Base-by-base conservation (phyloP, 345 rosid genomes). In the Eucalyptus tenuipes region DNA sequence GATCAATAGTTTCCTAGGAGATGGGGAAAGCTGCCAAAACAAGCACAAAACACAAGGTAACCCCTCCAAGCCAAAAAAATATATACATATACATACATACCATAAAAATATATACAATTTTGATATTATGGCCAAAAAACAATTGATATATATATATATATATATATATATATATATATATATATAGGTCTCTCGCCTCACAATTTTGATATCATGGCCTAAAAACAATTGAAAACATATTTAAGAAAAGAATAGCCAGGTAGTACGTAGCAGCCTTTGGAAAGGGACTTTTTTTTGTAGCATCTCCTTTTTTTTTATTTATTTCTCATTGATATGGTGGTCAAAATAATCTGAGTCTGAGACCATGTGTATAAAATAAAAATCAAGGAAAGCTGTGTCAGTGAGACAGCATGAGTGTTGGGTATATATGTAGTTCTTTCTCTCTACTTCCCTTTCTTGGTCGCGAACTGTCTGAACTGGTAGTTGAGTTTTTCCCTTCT, bases 401-500 rank as follows among this genome's bases (percentile, higher is more conserved):
- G 45, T 1, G 47, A 11, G 47, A 40, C 84, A 20, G 12, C 29
- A 42, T 40, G 47, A 75, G 84, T 1, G 84, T 37, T 37, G 53
- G 37, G 57, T 49, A n/a, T 37, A 11, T 45, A 18, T 85, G 13
- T 2, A 0, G 86, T 85, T 47, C 5, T n/a, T 6, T 17, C 31
- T 29, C 27, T 49, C 42, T 16, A 85, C 87, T 85, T 37, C 68
- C 42, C 59, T 31, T 86, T 86, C 87, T 86, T 37, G 59, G 16
- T n/a, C 40, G 25, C 57, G 29, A 49, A 31, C 42, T 45, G 17
- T 12, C 6, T 52, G 45, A 88, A 88, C 89, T 44, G 89, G 68
- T 88, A 49, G 89, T 82, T 88, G 81, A 71, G 53, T 87, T 48
- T 49, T 15, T 61, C 13, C 50, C 8, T 86, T 64, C 82, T 85